These are phyloP conservation scores for Niveomyces coronatus DNA, from an alignment of 2,329 filamentous ascomycete genomes.

Conservation along the genomic window DNA sequence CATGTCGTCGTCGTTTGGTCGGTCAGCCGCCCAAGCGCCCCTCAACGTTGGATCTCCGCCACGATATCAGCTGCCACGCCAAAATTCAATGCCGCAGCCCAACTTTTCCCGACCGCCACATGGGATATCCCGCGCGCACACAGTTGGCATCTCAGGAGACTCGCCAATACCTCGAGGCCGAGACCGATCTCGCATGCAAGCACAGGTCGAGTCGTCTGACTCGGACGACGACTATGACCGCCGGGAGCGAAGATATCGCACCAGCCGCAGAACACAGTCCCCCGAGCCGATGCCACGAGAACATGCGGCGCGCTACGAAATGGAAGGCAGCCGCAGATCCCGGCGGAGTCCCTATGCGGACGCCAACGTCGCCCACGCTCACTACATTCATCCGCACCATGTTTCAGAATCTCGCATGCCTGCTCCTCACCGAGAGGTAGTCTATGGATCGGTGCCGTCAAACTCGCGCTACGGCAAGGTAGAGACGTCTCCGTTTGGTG, in stretches of 20 bases:
- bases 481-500: neutral
- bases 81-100: conserved; percentile 26
- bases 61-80: conserved; percentile 20
- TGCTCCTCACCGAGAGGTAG: neutral
- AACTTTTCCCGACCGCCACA: conserved; percentile 20
- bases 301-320: conserved; percentile 19
- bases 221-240: conserved; percentile 23
- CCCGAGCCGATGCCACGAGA: conserved; percentile 19
- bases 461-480: neutral
- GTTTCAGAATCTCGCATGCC: neutral
- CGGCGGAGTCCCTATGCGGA: conserved; percentile 18
- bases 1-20: conserved; percentile 16
- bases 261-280: conserved; percentile 25
- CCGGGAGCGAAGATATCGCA: conserved; percentile 25
- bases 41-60: conserved; percentile 23
- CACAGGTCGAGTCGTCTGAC: conserved; percentile 26
- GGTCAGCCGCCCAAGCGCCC: conserved; percentile 17
- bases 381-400: conserved; percentile 1
- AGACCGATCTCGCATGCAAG: conserved; percentile 25
- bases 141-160: conserved; percentile 21
- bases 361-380: neutral
- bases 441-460: neutral
- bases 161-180: conserved; percentile 23
- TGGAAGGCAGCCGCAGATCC: conserved; percentile 16
- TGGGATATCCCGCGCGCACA: conserved; percentile 22